phyloP scores from a whole-genome alignment of 164 flowering plant genomes.

The Macadamia integrifolia region DNA sequence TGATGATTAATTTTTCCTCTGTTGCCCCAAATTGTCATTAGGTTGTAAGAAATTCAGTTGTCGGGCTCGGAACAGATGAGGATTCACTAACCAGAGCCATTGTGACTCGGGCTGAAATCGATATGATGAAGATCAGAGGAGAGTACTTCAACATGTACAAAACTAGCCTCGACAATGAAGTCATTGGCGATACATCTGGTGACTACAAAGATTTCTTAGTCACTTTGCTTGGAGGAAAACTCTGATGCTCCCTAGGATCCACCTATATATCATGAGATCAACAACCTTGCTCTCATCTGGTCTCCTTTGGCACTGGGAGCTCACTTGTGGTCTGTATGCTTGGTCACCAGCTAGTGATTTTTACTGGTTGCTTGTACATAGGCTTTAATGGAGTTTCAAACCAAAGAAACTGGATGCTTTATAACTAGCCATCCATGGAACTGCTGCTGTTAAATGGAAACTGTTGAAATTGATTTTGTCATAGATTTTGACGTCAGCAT shows the following conservation, averaged over 20 bases:
- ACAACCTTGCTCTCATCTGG: too few relatives aligned
- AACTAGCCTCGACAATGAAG: conserved; percentile 46
- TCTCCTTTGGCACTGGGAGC: too few relatives aligned
- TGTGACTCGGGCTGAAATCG: conserved; percentile 63
- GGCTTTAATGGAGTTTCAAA: too few relatives aligned
- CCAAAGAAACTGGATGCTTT: too few relatives aligned
- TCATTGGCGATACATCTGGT: conserved; percentile 76
- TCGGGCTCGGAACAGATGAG: conserved; percentile 77
- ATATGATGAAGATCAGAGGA: conserved; percentile 54
- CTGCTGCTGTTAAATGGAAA: too few relatives aligned
- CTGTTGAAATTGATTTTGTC: too few relatives aligned
- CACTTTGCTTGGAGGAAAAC: conserved; percentile 61
- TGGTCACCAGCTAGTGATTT: too few relatives aligned
- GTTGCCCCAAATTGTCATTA: conserved; percentile 10
- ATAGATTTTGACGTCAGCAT: too few relatives aligned
- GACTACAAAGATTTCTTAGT: conserved; percentile 62
- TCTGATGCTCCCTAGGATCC: conserved; percentile 14
- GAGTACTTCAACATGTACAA: conserved; percentile 43
- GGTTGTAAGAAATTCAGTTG: conserved; percentile 52
- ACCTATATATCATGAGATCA: too few relatives aligned
- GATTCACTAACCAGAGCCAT: conserved; percentile 64
- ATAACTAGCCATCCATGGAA: too few relatives aligned
- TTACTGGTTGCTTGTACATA: too few relatives aligned
- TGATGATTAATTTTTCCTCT: not conserved
- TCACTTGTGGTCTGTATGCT: too few relatives aligned